Base-by-base conservation (phyloP, 768 basidiomycete genomes). In the Rhizopogon roseolus region DNA sequence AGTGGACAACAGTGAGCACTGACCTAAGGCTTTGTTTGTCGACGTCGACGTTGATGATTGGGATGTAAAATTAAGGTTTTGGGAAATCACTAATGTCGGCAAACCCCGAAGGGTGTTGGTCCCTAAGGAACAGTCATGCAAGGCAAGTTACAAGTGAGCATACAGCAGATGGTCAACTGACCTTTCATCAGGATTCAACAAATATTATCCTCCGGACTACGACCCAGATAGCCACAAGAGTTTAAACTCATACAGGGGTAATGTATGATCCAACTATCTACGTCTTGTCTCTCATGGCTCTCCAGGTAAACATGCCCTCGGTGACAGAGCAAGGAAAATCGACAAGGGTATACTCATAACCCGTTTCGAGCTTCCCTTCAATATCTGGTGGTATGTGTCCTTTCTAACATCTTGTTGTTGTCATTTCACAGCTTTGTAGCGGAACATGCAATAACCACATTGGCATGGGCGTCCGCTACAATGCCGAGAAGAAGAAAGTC, bases 381-480 rank as follows among this genome's bases (percentile, higher is more conserved):
- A 95, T 63, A 93, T 94, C 58, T 94, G 91, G 93, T 95, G 93
- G 92, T 93, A 74, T 37, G 85, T 72, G 11, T 50, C 8, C 16
- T 22, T 22, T 11, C 29, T 39, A 6, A 27, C 34, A 27, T 44
- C 39, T 49, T 27, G 11, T 36, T 39, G 50, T 44, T 45, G 43
- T 48, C 55, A 44, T 46, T 14, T 46, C 37, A 37, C 17, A 13
- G 5, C 22, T 16, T 19, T 54, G 37, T 70, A 98, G 96, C 64
- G 92, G 86, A 34, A 88, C 88, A 72, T 99, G 96, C 73, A 86
- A 95, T 68, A 88, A 89, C 61, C 97, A 98, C 73, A 92, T 99
- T 49, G 97, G 97, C 10, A 97, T 97, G 83, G 97, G 97, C 22
- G 97, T 99, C 2, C 90, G 97, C n/a, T 99, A 98, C 76, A 99